Base-by-base conservation (phyloP, 1,139 yeast genomes). In the Candida glucosophila region DNA sequence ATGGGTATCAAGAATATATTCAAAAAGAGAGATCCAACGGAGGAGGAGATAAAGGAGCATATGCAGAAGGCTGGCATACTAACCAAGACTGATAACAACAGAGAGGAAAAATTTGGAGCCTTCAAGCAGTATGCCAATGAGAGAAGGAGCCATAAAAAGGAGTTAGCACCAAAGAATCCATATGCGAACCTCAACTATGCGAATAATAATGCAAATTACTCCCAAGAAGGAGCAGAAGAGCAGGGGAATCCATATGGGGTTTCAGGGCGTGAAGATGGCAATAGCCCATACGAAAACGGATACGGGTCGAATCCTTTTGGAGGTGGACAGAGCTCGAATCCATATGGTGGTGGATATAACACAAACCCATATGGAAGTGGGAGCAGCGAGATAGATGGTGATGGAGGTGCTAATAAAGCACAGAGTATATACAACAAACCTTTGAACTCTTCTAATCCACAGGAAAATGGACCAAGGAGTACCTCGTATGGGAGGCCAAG, bases 71-170 rank as follows among this genome's bases (percentile, higher is more conserved):
- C 66, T 17, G 85, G 85, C 4, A 62, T 77, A 22, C 41, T 70
- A 8, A 67, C 74, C 24, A 73, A 55, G 41, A 43, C 52, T 5
- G 41, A 39, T 14, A 40, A 38, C 5, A 52, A 43, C 25, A 60
- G 68, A 38, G 64, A 59, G 36, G 73, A 65, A 39, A 73, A 73
- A 40, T 79, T 79, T 47, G 72, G 77, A 6, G 86, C 85, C 3
- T 79, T 77, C 44, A 65, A 65, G 22, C 61, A 62, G 30, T 75
- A 68, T 49, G 80, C 83, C 9, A 67, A 65, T 35, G 73, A 73
- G 25, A 42, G 60, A 25, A 54, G 58, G 41, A 32, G 43, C 30
- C 36, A 49, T 36, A 44, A 60, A 46, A 54, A 70, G 34, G 73
- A 58, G 42, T 60, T 43, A 51, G 72, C 51, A 25, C 74, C 60